A percentile compares a stretch with the other conserved stretches of the same genome.
Evolutionary conservation across 305 asterid species (phyloP).

Genomic region (Fraxinus xanthoxyloides): DNA sequence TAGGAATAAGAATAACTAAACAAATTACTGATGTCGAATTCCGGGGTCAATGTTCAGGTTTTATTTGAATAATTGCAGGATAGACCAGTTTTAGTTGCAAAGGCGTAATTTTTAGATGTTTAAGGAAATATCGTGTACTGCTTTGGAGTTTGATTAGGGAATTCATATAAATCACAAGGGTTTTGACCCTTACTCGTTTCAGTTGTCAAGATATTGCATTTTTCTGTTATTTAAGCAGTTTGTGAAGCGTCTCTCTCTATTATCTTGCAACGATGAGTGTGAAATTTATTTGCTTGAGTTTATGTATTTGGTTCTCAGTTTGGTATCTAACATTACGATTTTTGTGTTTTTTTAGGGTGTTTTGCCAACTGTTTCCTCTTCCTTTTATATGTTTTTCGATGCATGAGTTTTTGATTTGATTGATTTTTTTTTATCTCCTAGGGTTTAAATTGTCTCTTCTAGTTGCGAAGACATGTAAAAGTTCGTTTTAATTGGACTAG

Average conservation of each 20-base stretch:
- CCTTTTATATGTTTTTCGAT: not conserved
- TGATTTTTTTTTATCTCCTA: not conserved
- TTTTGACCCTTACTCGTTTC: slow-evolving; percentile 11
- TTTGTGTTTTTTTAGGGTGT: slow-evolving; percentile 7
- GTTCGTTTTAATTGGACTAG: slow-evolving; percentile 8
- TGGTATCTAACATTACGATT: not conserved
- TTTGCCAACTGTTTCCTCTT: not conserved
- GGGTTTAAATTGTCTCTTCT: not conserved
- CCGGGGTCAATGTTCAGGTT: slow-evolving; percentile 10
- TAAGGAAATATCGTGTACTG: not conserved
- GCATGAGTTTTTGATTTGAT: not conserved
- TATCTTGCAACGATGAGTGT: slow-evolving; percentile 5
- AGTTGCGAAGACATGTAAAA: slow-evolving; percentile 6
- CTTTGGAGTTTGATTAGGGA: not conserved
- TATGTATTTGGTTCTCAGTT: slow-evolving; percentile 2
- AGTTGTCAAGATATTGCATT: not conserved
- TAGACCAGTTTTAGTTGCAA: slow-evolving; percentile 13
- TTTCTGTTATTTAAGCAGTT: slow-evolving; percentile 23
- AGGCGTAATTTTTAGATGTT: not conserved
- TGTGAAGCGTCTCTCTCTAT: slow-evolving; percentile 9
- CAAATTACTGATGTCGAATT: slow-evolving; percentile 10
- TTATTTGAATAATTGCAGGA: not conserved
- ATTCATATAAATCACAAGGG: not conserved
- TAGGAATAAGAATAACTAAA: not conserved
- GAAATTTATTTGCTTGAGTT: slow-evolving; percentile 11